Evolutionary conservation across 2,329 filamentous ascomycete species (phyloP), one percentile per base, ranked within the genome.

Genomic region (Stemphylium lycopersici): DNA sequence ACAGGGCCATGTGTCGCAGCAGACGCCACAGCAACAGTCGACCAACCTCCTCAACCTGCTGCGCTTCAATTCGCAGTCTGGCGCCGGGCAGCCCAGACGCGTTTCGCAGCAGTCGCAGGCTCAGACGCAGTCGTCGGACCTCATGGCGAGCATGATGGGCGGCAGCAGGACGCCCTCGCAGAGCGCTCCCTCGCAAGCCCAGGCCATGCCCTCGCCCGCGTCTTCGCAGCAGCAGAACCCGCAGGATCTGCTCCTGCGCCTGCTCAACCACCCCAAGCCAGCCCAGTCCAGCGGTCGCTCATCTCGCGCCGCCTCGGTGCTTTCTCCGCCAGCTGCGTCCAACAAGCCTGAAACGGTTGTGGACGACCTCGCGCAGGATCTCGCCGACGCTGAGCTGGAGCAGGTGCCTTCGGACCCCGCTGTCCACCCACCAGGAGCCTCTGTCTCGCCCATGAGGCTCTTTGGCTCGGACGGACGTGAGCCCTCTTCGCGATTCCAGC

Each of bases 181-280:
- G 38, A 67, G 74, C 26, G 71, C 66, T 26, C 62, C 71, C 29
- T 55, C 62, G 22, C 56, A 57, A 29, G 65, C 65, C 41, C 69
- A 66, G 46, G 63, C 67, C 16, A 63, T 72, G 52, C 55, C 66
- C n/a, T 57, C 68, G 33, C 61, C 69, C 12, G 62, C 64, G 15
- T 61, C 73, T 33, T 60, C 73, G 41, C 88, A 47, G 11, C 52
- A 55, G 52, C 52, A 55, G 40, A 55, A 91, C 73, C 90, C 92
- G 4, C 90, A 96, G 75, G 88, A 93, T 60, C 90, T 95, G 70
- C 81, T 99, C 42, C 85, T 98, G 58, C 89, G 91, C 66, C 81
- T 98, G 54, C 83, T 99, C 60, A 95, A 92, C 69, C 87, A 89
- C 43, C 87, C 90, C 47, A 92, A 77, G 62, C 75, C 75, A 3